phyloP scores from a whole-genome alignment of 1,284 basidiomycete genomes.

The Cryptococcus sp. region DNA sequence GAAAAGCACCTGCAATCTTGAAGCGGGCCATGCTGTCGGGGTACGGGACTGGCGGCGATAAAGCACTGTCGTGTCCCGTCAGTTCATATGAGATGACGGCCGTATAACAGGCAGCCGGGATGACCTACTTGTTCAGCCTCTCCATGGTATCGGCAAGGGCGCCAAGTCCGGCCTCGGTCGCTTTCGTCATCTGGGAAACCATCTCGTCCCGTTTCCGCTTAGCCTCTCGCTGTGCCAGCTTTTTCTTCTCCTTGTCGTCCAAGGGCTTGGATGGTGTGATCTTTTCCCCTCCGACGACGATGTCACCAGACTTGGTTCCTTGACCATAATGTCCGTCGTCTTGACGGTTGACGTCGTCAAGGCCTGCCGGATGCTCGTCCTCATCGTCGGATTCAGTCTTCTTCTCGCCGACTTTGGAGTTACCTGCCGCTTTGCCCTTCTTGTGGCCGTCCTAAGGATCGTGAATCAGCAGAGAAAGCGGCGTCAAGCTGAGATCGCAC shows the following conservation, averaged over 20 bases:
- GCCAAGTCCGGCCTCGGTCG: conserved; percentile 50
- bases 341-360: conserved; percentile 5
- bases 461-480: too few relatives aligned
- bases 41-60: conserved; percentile 51
- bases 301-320: conserved; percentile 37
- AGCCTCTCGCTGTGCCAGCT: conserved; percentile 46
- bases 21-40: conserved; percentile 51
- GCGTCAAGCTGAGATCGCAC: conserved; percentile 7
- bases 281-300: conserved; percentile 38
- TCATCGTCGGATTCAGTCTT: conserved; percentile 33
- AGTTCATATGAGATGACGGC: neutral
- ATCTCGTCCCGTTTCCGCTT: conserved; percentile 53
- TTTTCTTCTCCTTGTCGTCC: conserved; percentile 46
- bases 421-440: conserved; percentile 47
- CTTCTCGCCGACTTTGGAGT: conserved; percentile 51
- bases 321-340: conserved; percentile 21
- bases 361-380: conserved; percentile 15
- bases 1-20: conserved; percentile 51
- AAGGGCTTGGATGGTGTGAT: conserved; percentile 31
- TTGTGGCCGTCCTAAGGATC: conserved; percentile 35
- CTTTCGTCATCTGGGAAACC: conserved; percentile 52
- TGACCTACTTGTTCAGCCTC: conserved; percentile 51
- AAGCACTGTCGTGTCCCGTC: conserved; percentile 33
- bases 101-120: neutral
- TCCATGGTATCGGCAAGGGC: conserved; percentile 52